Evolutionary conservation across 2,329 filamentous ascomycete genomes (phyloP).

Genomic region (Xylariaceae sp.): DNA sequence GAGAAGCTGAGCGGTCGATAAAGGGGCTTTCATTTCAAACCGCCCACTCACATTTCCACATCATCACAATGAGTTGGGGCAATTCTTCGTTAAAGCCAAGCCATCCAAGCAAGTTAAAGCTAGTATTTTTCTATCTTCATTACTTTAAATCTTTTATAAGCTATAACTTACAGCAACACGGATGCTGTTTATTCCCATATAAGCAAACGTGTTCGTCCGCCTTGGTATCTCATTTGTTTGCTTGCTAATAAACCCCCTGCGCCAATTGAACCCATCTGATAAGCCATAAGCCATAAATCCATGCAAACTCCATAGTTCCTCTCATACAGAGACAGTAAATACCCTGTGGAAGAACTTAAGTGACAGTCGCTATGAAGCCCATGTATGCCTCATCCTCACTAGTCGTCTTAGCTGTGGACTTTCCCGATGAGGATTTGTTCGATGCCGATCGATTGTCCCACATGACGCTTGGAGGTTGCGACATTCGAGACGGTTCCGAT

Average conservation of each 20-base stretch:
- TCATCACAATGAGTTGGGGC: too few relatives aligned
- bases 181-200: neutral
- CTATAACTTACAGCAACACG: too few relatives aligned
- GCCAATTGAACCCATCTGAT: neutral
- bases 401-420: constrained; percentile 28
- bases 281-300: too few relatives aligned
- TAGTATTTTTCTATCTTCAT: too few relatives aligned
- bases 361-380: constrained; percentile 39
- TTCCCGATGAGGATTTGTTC: constrained; percentile 14
- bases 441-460: constrained; percentile 32
- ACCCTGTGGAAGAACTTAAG: constrained; percentile 22
- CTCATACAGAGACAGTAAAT: neutral
- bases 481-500: constrained; percentile 21
- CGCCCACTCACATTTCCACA: too few relatives aligned
- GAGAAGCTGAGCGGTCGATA: constrained; percentile 39
- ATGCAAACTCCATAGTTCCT: neutral
- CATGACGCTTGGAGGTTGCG: constrained; percentile 29
- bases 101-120: too few relatives aligned
- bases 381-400: constrained; percentile 44
- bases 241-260: neutral
- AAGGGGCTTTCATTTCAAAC: neutral
- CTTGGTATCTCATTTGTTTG: neutral
- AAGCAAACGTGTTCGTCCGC: neutral
- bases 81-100: too few relatives aligned
- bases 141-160: too few relatives aligned